Conservation (phyloP, 805 yeast species). For the Cyberlindnera veronae region DNA sequence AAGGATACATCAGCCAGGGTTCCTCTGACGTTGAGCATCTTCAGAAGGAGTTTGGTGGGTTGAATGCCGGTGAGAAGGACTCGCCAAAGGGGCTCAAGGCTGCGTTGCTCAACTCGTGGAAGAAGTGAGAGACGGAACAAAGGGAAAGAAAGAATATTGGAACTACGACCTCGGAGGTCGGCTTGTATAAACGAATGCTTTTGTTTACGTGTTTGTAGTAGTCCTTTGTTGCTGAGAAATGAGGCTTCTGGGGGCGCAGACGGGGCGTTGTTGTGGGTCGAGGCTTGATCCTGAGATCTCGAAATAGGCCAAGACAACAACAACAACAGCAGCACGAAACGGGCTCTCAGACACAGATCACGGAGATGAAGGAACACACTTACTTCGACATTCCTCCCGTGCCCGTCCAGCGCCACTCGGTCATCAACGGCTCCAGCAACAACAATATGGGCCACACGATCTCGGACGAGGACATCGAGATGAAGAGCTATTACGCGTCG, state of each 20-base stretch:
- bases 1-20: conserved; percentile 32
- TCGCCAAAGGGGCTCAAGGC: conserved; percentile 14
- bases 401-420: neutral
- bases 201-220: too few species aligned
- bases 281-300: too few species aligned
- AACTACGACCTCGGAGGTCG: too few species aligned
- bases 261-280: too few species aligned
- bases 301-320: too few species aligned
- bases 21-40: conserved; percentile 19
- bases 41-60: conserved; percentile 18
- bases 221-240: too few species aligned
- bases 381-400: neutral
- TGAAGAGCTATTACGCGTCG: neutral
- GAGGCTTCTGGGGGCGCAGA: too few species aligned
- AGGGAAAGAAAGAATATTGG: too few species aligned
- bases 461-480: neutral
- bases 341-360: too few species aligned
- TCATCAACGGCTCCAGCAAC: neutral
- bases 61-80: conserved; percentile 13
- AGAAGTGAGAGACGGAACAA: too few species aligned
- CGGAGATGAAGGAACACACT: neutral
- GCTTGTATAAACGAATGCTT: too few species aligned
- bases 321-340: too few species aligned
- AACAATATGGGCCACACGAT: neutral
- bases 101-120: conserved; percentile 24